phyloP scores from a whole-genome alignment of 345 rosid genomes.

The Citrus medica region DNA sequence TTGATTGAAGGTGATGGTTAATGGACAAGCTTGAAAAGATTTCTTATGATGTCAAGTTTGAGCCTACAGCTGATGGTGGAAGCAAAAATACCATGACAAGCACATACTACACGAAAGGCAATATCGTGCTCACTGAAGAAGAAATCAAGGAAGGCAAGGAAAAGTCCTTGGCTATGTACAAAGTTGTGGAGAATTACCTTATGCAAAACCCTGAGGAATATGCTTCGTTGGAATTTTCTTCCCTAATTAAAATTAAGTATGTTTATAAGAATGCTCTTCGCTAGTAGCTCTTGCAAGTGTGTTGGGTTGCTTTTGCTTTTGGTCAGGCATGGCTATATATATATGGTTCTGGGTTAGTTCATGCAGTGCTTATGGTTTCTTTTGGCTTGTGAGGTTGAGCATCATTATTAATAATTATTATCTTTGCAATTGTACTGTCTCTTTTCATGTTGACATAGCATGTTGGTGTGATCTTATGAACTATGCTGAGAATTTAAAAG shows the following conservation, averaged over 20 bases:
- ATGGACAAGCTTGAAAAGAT: constrained; percentile 26
- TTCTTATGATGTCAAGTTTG: constrained; percentile 22
- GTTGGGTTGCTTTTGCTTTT: not conserved
- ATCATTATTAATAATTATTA: too few relatives aligned
- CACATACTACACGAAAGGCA: constrained; percentile 29
- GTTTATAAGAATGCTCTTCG: not conserved
- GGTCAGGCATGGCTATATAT: not conserved
- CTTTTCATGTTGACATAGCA: too few relatives aligned
- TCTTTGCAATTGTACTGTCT: too few relatives aligned
- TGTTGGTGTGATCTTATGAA: too few relatives aligned
- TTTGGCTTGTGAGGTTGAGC: too few relatives aligned
- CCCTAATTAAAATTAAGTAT: not conserved
- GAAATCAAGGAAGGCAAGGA: constrained; percentile 29
- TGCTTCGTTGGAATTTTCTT: constrained; percentile 4
- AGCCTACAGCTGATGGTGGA: constrained; percentile 29
- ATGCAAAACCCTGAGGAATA: constrained; percentile 29
- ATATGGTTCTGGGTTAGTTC: too few relatives aligned
- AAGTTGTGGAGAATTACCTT: constrained; percentile 32
- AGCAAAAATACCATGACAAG: constrained; percentile 32
- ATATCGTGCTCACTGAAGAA: constrained; percentile 23
- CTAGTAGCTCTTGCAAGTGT: not conserved
- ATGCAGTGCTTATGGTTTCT: too few relatives aligned
- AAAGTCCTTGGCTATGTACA: constrained; percentile 30
- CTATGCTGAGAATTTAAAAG: too few relatives aligned
- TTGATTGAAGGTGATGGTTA: constrained; percentile 29